These are phyloP conservation scores for Sorghum bicolor DNA, from an alignment of 176 grass and related monocot genomes.

Conservation along the genomic window Sorghum_bicolor_NCBIv3 NC_012873.2:67132501-67133000, in stretches of 20 bases:
- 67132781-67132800: constrained; percentile 39
- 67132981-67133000: constrained; percentile 57
- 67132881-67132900: constrained; percentile 42
- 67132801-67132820: constrained; percentile 37
- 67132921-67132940: constrained; percentile 76
- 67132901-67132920: constrained; percentile 60
- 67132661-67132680: constrained; percentile 40
- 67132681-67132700: constrained; percentile 5
- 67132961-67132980: constrained; percentile 69
- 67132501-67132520: constrained; percentile 28
- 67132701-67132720: constrained; percentile 57
- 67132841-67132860: constrained; percentile 42
- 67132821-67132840: constrained; percentile 52
- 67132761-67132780: constrained; percentile 55
- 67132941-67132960: constrained; percentile 83
- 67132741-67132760: constrained; percentile 58
- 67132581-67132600: constrained; percentile 92
- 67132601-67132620: constrained; percentile 61
- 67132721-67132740: constrained; percentile 43
- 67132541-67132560: constrained; percentile 69
- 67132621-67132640: constrained; percentile 54
- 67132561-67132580: constrained; percentile 58
- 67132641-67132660: constrained; percentile 43
- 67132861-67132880: constrained; percentile 65
- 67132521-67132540: constrained; percentile 56